A percentile compares a stretch with the other conserved stretches of the same genome.
These are phyloP conservation scores for Colletotrichum sp. DNA, from an alignment of 2,329 filamentous ascomycete species.

Conservation along the genomic window DNA sequence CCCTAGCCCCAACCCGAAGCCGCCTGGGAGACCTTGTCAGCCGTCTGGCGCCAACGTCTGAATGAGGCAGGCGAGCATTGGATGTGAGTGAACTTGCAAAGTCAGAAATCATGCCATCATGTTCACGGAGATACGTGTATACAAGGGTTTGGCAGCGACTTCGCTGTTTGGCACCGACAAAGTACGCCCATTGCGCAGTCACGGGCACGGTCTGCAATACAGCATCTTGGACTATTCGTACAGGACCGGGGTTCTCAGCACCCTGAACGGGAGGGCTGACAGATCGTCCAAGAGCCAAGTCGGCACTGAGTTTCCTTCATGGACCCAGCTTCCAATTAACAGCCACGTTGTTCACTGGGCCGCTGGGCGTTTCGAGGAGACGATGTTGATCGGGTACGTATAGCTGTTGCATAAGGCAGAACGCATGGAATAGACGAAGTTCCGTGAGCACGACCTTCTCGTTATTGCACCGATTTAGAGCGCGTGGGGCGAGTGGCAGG, in stretches of 20 bases:
- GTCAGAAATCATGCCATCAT: constrained; percentile 1
- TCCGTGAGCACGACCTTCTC: not conserved
- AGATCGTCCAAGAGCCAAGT: constrained; percentile 10
- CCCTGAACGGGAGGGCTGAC: not conserved
- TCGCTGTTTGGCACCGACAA: not conserved
- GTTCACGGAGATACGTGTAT: not conserved
- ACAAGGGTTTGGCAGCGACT: not conserved
- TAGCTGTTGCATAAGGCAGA: not conserved
- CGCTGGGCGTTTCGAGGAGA: not conserved
- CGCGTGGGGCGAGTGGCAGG: not conserved
- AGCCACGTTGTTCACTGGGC: not conserved
- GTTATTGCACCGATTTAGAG: not conserved
- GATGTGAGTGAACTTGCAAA: not conserved
- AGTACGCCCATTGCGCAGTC: not conserved
- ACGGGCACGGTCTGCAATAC: not conserved
- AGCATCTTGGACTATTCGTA: not conserved
- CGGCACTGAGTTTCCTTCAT: not conserved
- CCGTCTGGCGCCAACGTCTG: not conserved
- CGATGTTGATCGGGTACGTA: not conserved
- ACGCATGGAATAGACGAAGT: not conserved
- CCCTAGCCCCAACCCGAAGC: not conserved
- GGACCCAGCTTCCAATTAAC: not conserved
- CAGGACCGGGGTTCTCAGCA: not conserved
- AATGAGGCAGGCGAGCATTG: not conserved
- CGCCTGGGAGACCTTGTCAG: constrained; percentile 7